Base-by-base conservation (phyloP, 2,329 filamentous ascomycete species). In the Aspergillus ochraceoroseus region DNA sequence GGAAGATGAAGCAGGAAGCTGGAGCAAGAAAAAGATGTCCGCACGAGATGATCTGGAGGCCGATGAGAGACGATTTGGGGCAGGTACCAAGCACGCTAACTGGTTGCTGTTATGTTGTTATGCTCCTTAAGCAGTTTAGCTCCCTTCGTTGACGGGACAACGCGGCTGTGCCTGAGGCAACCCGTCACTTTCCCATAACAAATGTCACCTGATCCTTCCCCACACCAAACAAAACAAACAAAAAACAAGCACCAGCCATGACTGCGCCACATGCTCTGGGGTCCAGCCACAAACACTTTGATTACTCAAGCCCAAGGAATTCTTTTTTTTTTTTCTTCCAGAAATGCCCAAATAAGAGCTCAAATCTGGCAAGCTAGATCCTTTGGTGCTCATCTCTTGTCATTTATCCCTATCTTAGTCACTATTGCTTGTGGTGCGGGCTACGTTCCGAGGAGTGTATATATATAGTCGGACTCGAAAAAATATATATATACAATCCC, bases 41-140 rank as follows among this genome's bases (percentile, higher is more conserved):
- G 41, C 45, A 54, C 43, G 47, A 51, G 38, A 47, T 46, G 40
- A 46, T 23, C 44, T 47, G 45, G 43, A 58, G 56, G 54, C 49
- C 54, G 51, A 54, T 54, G 53, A 55, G 53, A 55, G 45, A 49
- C 49, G 49, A 53, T 51, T 61, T 62, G 49, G 53, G 54, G 54
- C 55, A 58, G 53, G 50, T 56, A 54, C 53, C 57, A 60, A 59
- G 56, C 57, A 57, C 55, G 49, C 48, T 57, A 47, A 57, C 39
- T 50, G 49, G 51, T 49, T 50, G 45, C 57, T 66, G 63, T 64
- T 64, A 59, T 67, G 64, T 65, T 66, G 53, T 66, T 58, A 47
- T 58, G 35, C 25, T 1, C 49, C 56, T 25, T 17, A 50, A 56
- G 32, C 26, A 55, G 63, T 38, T 52, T 66, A 67, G 63, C 42